Percentiles rank a stretch among this genome's conserved stretches.
Evolutionary conservation across 768 basidiomycete genomes (phyloP).

Genomic region (Trametes cinnabarina): DNA sequence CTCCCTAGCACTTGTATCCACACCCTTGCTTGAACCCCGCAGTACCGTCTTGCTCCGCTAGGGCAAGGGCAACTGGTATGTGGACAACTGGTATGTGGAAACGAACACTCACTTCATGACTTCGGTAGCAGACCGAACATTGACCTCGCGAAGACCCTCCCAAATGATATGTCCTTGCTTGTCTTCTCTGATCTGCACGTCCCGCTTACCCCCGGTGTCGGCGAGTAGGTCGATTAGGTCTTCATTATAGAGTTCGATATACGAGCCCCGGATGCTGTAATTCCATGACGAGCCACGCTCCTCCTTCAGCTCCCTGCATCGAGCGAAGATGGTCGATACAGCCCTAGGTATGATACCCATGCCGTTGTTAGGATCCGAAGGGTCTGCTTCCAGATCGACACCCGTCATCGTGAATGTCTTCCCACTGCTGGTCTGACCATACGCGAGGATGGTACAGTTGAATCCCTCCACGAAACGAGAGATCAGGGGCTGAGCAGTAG

Average conservation of each 20-base stretch:
- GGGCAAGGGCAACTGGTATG: not conserved
- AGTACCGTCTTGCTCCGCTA: not conserved
- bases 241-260: conserved; percentile 98
- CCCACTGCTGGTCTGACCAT: conserved; percentile 95
- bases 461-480: conserved; percentile 89
- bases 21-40: not conserved
- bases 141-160: conserved; percentile 91
- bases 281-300: conserved; percentile 76
- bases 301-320: conserved; percentile 72
- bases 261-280: conserved; percentile 81
- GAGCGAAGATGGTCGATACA: conserved; percentile 82
- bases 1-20: not conserved
- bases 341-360: conserved; percentile 97
- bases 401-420: conserved; percentile 99
- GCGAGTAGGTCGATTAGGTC: conserved; percentile 94
- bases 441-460: conserved; percentile 97
- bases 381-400: conserved; percentile 84
- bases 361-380: conserved; percentile 73
- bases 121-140: conserved; percentile 77
- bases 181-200: conserved; percentile 95
- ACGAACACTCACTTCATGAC: conserved; percentile 82
- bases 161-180: conserved; percentile 96
- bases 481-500: conserved; percentile 81
- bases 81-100: not conserved
- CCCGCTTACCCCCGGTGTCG: conserved; percentile 67